These are phyloP conservation scores for Cytidiella melzeri DNA, from an alignment of 768 basidiomycete species.

Conservation along the genomic window DNA sequence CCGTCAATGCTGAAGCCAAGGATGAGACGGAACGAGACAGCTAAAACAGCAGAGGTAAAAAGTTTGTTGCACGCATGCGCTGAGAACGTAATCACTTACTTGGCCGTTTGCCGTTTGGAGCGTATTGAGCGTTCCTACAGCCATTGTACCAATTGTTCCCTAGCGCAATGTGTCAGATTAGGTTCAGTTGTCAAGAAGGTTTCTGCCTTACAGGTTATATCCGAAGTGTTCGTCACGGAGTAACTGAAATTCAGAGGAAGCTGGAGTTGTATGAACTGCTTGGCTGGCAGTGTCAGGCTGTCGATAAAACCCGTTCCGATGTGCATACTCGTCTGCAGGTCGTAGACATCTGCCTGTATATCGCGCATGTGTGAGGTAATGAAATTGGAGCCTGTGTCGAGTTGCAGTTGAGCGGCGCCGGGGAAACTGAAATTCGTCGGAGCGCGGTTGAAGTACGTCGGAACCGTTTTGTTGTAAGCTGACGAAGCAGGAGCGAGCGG, in stretches of 20 bases:
- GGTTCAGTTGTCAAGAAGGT: too few species aligned
- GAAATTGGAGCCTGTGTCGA: constrained; percentile 70
- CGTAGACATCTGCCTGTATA: constrained; percentile 63
- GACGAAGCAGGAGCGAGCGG: constrained; percentile 62
- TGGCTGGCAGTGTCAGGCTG: constrained; percentile 56
- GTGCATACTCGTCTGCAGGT: constrained; percentile 54
- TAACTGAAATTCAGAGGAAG: constrained; percentile 86
- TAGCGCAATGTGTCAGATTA: constrained; percentile 29
- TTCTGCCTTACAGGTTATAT: constrained; percentile 79
- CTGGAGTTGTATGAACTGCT: constrained; percentile 53
- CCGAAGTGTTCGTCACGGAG: constrained; percentile 68
- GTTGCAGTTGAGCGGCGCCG: constrained; percentile 64
- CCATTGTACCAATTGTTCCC: constrained; percentile 74
- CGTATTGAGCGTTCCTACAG: constrained; percentile 57
- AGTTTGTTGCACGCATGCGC: not conserved
- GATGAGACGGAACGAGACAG: constrained; percentile 58
- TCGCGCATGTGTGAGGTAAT: constrained; percentile 70
- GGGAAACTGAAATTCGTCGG: constrained; percentile 92
- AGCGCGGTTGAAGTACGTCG: constrained; percentile 59
- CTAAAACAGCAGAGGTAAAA: constrained; percentile 17
- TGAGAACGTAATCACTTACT: constrained; percentile 38
- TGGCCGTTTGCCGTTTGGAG: constrained; percentile 45
- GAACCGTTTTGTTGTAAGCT: constrained; percentile 48
- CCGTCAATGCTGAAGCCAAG: constrained; percentile 68
- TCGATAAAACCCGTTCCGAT: constrained; percentile 67